phyloP scores from a whole-genome alignment of 2,329 filamentous ascomycete genomes.

The Tricladium varicosporioides region DNA sequence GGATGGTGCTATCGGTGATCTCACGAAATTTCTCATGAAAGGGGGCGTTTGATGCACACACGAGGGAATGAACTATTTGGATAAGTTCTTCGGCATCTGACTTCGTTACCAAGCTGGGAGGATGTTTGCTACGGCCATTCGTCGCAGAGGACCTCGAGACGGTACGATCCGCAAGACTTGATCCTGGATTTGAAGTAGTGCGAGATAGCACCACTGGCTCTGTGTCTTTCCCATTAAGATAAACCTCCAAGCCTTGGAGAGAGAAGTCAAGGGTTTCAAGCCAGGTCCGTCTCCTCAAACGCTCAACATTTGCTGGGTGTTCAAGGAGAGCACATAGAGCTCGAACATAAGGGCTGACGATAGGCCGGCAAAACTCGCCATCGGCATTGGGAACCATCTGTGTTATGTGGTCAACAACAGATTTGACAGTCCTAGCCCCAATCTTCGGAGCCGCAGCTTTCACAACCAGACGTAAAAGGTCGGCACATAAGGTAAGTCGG shows the following conservation, averaged over 20 bases:
- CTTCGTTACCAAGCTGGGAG: conserved; percentile 24
- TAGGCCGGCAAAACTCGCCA: conserved; percentile 63
- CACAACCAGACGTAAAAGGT: conserved; percentile 69
- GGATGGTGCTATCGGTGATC: conserved; percentile 55
- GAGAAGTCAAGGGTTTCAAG: conserved; percentile 50
- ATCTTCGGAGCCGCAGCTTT: conserved; percentile 67
- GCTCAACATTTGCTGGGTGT: conserved; percentile 75
- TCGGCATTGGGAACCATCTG: conserved; percentile 65
- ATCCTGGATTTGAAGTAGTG: conserved; percentile 19
- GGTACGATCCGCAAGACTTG: conserved; percentile 19
- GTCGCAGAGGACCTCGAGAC: conserved; percentile 22
- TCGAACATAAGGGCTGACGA: conserved; percentile 77
- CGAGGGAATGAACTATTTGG: conserved; percentile 62
- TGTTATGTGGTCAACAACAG: conserved; percentile 77
- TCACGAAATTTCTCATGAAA: conserved; percentile 53
- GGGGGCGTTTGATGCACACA: conserved; percentile 66
- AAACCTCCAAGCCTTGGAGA: conserved; percentile 56
- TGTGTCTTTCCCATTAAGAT: conserved; percentile 34
- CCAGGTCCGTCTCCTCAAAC: conserved; percentile 57
- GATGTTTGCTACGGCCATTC: conserved; percentile 33
- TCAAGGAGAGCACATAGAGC: conserved; percentile 68
- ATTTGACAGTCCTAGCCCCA: conserved; percentile 73
- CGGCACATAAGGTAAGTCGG: conserved; percentile 67
- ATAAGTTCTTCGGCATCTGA: conserved; percentile 54
- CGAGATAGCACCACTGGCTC: conserved; percentile 16